These are phyloP conservation scores for Thelonectria olida DNA, from an alignment of 2,329 filamentous ascomycete species.

Conservation along the genomic window DNA sequence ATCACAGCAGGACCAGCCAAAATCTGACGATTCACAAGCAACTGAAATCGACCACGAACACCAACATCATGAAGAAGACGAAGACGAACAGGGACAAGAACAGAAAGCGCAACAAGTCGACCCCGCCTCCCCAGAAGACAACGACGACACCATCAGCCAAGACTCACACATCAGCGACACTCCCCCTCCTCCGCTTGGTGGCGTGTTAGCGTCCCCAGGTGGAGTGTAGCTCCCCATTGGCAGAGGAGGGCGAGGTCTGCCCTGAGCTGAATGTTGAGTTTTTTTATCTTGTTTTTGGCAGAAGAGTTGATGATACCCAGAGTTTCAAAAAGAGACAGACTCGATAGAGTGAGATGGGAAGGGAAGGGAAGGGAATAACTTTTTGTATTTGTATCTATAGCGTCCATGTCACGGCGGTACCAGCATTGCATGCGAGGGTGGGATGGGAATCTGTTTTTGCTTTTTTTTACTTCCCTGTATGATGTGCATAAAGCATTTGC, in stretches of 20 bases:
- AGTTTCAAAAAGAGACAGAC: background rate
- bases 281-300: slow-evolving; percentile 59
- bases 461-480: background rate
- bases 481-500: background rate
- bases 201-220: too few species aligned
- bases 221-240: too few species aligned
- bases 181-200: too few species aligned
- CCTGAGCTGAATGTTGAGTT: slow-evolving; percentile 46
- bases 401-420: slow-evolving; percentile 3
- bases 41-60: slow-evolving; percentile 21
- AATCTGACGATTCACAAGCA: slow-evolving; percentile 22
- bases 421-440: slow-evolving; percentile 10
- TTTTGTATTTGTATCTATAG: slow-evolving; percentile 12
- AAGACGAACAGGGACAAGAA: slow-evolving; percentile 49
- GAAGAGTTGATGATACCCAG: slow-evolving; percentile 10
- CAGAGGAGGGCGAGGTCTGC: too few species aligned
- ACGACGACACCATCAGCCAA: too few species aligned
- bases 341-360: background rate
- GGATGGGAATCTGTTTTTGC: slow-evolving; percentile 3
- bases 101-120: too few species aligned
- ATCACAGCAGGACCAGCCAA: slow-evolving; percentile 33
- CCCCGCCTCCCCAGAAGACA: too few species aligned
- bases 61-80: slow-evolving; percentile 13
- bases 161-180: too few species aligned
- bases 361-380: background rate